A percentile compares a stretch with the other conserved stretches of the same genome.
Conservation (phyloP, 371 early-diverging fungal species). For the Mortierella sp. region DNA sequence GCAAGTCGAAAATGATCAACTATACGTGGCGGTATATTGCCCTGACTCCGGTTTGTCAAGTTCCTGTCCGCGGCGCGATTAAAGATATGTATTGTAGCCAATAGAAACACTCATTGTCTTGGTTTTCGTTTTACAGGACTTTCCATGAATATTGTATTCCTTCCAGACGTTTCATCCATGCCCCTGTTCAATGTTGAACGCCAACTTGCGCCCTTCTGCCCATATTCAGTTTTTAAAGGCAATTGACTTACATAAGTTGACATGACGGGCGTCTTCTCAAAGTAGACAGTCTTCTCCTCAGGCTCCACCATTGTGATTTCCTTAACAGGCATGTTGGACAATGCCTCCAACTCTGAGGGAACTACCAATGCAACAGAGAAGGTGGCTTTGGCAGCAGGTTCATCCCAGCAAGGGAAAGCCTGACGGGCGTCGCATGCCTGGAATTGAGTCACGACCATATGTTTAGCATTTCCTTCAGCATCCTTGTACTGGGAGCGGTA, state of each 20-base stretch:
- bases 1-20: too few relatives aligned
- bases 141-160: too few relatives aligned
- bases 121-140: too few relatives aligned
- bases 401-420: constrained; percentile 95
- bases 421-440: constrained; percentile 91
- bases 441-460: constrained; percentile 91
- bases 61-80: too few relatives aligned
- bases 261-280: constrained; percentile 89
- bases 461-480: constrained; percentile 67
- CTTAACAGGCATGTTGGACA: constrained; percentile 88
- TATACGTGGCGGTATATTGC: too few relatives aligned
- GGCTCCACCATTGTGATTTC: constrained; percentile 51
- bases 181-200: too few relatives aligned
- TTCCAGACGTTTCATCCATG: too few relatives aligned
- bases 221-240: too few relatives aligned
- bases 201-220: neutral
- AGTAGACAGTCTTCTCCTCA: constrained; percentile 67
- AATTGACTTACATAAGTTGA: constrained; percentile 79
- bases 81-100: too few relatives aligned
- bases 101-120: too few relatives aligned
- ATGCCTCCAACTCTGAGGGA: constrained; percentile 70
- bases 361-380: constrained; percentile 85
- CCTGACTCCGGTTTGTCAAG: too few relatives aligned
- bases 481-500: constrained; percentile 83
- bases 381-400: constrained; percentile 89